Evolutionary conservation across 2,329 filamentous ascomycete genomes (phyloP).

Genomic region (Ceratocystiopsis brevicomis): DNA sequence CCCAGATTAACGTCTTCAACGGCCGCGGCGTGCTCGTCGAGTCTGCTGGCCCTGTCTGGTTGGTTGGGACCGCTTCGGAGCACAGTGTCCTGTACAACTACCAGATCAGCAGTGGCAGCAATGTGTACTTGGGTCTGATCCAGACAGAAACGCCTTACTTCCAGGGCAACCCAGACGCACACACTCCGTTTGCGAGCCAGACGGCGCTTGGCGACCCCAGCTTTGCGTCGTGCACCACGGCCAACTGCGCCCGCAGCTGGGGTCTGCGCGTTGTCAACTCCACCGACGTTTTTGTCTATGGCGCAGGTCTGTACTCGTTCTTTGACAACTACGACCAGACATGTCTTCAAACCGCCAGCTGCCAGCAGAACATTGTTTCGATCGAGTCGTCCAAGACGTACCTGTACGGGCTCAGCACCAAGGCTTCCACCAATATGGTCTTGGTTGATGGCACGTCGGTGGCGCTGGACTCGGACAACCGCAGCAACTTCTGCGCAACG

Average conservation of each 20-base stretch:
- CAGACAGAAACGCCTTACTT: slow-evolving; percentile 84
- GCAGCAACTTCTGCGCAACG: slow-evolving; percentile 45
- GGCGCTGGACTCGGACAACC: slow-evolving; percentile 40
- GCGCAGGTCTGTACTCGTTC: slow-evolving; percentile 63
- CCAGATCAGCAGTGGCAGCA: slow-evolving; percentile 57
- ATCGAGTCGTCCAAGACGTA: slow-evolving; percentile 40
- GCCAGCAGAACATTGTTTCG: slow-evolving; percentile 61
- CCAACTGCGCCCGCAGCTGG: slow-evolving; percentile 52
- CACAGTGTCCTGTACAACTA: slow-evolving; percentile 63
- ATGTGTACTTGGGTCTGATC: slow-evolving; percentile 66
- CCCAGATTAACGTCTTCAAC: slow-evolving; percentile 70
- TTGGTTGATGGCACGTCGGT: slow-evolving; percentile 36
- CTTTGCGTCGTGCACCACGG: slow-evolving; percentile 39
- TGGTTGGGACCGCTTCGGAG: slow-evolving; percentile 58
- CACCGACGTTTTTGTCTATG: slow-evolving; percentile 47
- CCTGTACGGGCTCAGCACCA: slow-evolving; percentile 54
- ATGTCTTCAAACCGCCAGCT: slow-evolving; percentile 48
- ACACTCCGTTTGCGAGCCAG: slow-evolving; percentile 43
- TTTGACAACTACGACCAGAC: slow-evolving; percentile 63
- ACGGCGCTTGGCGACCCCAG: slow-evolving; percentile 44
- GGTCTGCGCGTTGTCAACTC: slow-evolving; percentile 54
- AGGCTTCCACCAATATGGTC: slow-evolving; percentile 57
- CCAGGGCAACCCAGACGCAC: slow-evolving; percentile 63
- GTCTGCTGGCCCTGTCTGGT: slow-evolving; percentile 55
- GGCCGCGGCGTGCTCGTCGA: slow-evolving; percentile 70